These are phyloP conservation scores for Urochloa ruziziensis DNA, from an alignment of 176 grass and related monocot genomes.

Conservation along the genomic window DNA sequence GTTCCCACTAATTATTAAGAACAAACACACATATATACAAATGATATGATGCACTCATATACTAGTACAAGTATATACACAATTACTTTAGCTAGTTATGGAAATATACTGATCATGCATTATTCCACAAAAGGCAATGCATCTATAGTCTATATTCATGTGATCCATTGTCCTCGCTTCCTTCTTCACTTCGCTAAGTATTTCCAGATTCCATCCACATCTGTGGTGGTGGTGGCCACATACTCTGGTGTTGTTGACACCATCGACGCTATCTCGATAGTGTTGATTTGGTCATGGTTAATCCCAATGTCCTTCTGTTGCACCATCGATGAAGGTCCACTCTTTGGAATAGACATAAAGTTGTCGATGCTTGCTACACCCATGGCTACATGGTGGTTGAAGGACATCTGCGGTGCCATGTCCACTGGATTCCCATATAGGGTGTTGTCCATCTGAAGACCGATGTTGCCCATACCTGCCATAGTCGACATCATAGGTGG, in stretches of 20 bases:
- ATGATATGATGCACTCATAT: not conserved
- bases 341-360: not conserved
- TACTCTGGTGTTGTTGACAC: not conserved
- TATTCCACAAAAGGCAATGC: not conserved
- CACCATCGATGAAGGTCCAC: conserved; percentile 21
- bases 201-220: conserved; percentile 20
- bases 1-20: not conserved
- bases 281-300: not conserved
- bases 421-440: not conserved
- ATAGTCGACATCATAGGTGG: not conserved
- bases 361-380: not conserved
- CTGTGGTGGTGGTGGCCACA: not conserved
- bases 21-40: not conserved
- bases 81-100: not conserved
- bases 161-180: not conserved
- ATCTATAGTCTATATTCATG: not conserved
- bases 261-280: not conserved
- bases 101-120: not conserved
- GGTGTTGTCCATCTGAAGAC: not conserved
- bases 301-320: not conserved
- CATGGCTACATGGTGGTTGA: not conserved
- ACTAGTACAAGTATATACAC: not conserved
- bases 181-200: not conserved
- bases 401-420: not conserved
- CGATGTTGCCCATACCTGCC: not conserved